phyloP scores from a whole-genome alignment of 2,329 filamentous ascomycete species.

The Cytospora chrysosperma region DNA sequence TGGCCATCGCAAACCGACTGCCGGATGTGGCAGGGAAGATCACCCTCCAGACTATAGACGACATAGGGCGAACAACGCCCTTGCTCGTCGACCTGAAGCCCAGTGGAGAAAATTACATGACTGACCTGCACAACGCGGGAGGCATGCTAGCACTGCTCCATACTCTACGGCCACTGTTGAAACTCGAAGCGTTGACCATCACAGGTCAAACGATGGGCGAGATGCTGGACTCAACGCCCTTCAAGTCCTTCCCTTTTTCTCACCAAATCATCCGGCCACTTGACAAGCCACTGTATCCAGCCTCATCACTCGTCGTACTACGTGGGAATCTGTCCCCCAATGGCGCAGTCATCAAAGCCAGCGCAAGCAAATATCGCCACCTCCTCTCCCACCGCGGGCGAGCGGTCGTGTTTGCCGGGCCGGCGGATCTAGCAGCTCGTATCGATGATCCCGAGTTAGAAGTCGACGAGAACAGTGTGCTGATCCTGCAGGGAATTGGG shows the following conservation, averaged over 20 bases:
- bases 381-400: constrained; percentile 46
- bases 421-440: constrained; percentile 71
- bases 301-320: constrained; percentile 79
- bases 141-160: constrained; percentile 82
- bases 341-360: constrained; percentile 88
- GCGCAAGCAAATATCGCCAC: constrained; percentile 72
- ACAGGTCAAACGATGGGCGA: constrained; percentile 81
- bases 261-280: constrained; percentile 62
- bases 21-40: constrained; percentile 63
- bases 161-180: constrained; percentile 70
- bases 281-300: constrained; percentile 62
- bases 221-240: constrained; percentile 69
- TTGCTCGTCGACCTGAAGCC: constrained; percentile 86
- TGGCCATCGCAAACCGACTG: constrained; percentile 76
- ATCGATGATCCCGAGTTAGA: constrained; percentile 59
- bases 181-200: constrained; percentile 77
- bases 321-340: constrained; percentile 79
- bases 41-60: constrained; percentile 76
- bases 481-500: constrained; percentile 85
- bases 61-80: constrained; percentile 73
- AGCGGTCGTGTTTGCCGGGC: constrained; percentile 68
- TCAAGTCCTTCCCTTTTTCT: constrained; percentile 46
- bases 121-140: constrained; percentile 84
- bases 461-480: constrained; percentile 58
- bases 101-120: constrained; percentile 83